Conservation (phyloP, 1,284 basidiomycete genomes). For the Sporisorium scitamineum region DNA sequence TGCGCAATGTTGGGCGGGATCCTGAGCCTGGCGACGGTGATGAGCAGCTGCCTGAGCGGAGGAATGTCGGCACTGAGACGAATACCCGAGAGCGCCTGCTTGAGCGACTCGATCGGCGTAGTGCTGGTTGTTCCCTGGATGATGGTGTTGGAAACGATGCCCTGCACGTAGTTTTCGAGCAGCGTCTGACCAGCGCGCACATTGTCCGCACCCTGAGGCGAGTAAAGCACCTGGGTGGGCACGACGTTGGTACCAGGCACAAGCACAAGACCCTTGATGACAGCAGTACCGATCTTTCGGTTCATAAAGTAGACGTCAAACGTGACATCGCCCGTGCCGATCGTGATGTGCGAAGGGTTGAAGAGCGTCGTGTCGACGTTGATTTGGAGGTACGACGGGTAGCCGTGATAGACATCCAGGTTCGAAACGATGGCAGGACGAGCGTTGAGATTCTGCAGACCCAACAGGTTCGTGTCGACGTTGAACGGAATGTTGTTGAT, state of each 20-base stretch:
- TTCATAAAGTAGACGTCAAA: conserved; percentile 76
- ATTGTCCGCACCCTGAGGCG: conserved; percentile 75
- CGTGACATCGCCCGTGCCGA: conserved; percentile 77
- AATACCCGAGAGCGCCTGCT: conserved; percentile 77
- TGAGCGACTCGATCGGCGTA: conserved; percentile 77
- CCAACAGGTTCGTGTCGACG: conserved; percentile 76
- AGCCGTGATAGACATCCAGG: conserved; percentile 80
- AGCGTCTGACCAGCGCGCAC: conserved; percentile 74
- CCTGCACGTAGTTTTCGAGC: conserved; percentile 80
- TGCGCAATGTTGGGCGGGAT: conserved; percentile 69
- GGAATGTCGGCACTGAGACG: conserved; percentile 77
- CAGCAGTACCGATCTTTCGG: conserved; percentile 75
- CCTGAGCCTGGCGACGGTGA: conserved; percentile 70
- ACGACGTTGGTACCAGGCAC: conserved; percentile 55
- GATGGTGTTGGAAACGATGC: conserved; percentile 74
- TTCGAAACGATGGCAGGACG: conserved; percentile 75
- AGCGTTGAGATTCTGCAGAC: conserved; percentile 78
- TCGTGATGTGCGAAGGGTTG: conserved; percentile 77
- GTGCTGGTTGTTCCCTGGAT: conserved; percentile 76
- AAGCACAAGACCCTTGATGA: conserved; percentile 71
- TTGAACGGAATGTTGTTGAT: conserved; percentile 76
- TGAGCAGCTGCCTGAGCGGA: conserved; percentile 77
- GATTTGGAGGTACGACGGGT: conserved; percentile 78
- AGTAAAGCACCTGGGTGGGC: conserved; percentile 75
- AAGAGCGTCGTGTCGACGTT: conserved; percentile 72